These are phyloP conservation scores for Calonectria multiphialidica DNA, from an alignment of 2,329 filamentous ascomycete species.

Conservation along the genomic window DNA sequence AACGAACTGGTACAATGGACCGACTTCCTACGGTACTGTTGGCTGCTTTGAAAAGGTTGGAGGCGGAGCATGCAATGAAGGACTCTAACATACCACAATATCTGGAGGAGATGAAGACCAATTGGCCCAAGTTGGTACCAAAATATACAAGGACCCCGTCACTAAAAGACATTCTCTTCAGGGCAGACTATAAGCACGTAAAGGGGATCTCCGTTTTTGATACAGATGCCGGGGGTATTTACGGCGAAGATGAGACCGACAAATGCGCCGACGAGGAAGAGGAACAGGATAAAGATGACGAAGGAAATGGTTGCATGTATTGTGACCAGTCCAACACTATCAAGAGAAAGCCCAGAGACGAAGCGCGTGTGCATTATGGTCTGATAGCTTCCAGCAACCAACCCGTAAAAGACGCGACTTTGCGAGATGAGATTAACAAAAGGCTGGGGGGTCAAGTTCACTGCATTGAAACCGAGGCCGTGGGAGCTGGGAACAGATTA, in stretches of 20 bases:
- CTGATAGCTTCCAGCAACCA: neutral
- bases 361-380: neutral
- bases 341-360: neutral
- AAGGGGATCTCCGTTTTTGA: neutral
- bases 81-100: conserved; percentile 16
- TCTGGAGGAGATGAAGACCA: conserved; percentile 2
- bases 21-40: conserved; percentile 1
- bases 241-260: neutral
- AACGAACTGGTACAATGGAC: conserved; percentile 13
- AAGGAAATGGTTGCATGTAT: neutral
- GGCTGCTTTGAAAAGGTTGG: conserved; percentile 10
- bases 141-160: neutral
- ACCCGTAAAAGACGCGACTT: neutral
- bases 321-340: neutral
- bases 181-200: neutral
- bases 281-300: neutral
- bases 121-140: conserved; percentile 10
- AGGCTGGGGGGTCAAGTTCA: neutral
- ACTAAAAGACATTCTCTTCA: neutral
- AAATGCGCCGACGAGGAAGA: neutral
- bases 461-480: conserved; percentile 1
- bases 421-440: conserved; percentile 1
- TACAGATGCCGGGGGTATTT: neutral
- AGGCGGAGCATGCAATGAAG: conserved; percentile 8
- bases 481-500: neutral